Evolutionary conservation across 805 yeast genomes (phyloP), one percentile per base, ranked within the genome.

Genomic region (Scheffersomyces stipitis): DNA sequence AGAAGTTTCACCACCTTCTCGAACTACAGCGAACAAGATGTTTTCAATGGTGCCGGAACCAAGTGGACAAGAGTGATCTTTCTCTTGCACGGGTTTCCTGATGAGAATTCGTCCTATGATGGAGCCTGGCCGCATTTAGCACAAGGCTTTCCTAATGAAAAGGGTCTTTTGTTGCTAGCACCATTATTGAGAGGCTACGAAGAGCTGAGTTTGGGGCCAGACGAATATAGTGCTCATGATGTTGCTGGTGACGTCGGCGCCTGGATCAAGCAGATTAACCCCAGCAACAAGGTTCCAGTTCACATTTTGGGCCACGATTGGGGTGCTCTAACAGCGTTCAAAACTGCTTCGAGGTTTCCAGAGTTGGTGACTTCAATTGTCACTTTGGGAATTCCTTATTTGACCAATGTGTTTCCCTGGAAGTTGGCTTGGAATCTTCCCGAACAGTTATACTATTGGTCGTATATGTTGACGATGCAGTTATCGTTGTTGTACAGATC

Each of bases 301-400:
- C 70, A 66, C 42, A 38, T 68, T 26, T 56, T 68, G n/a, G 72
- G 72, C 16, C 73, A 68, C 44, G 73, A 68, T 45, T 68, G 73
- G 73, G 73, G 73, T 15, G 71, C 73, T 7, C 44, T 64, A 14
- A 56, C 59, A 18, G 45, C 66, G 5, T 65, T 54, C 46, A 63
- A 63, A 40, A 48, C 66, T 3, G 64, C 70, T 3, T 44, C 53
- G 15, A 32, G 54, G 30, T 65, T 56, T 34, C 73, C 73, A 1
- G 63, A 63, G 4, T 32, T 53, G 30, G 43, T 68, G 14, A 46
- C 63, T 2, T 58, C 67, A 9, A 46, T 57, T 36, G 63, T 54
- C 7, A 53, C 66, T n/a, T 38, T 67, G 49, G 70, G 70, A 4
- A 66, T 67, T 36, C 73, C 73, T 5, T 62, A 62, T 37, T 15